Conservation (phyloP, 768 basidiomycete species). For the Leccinum sublutescens region DNA sequence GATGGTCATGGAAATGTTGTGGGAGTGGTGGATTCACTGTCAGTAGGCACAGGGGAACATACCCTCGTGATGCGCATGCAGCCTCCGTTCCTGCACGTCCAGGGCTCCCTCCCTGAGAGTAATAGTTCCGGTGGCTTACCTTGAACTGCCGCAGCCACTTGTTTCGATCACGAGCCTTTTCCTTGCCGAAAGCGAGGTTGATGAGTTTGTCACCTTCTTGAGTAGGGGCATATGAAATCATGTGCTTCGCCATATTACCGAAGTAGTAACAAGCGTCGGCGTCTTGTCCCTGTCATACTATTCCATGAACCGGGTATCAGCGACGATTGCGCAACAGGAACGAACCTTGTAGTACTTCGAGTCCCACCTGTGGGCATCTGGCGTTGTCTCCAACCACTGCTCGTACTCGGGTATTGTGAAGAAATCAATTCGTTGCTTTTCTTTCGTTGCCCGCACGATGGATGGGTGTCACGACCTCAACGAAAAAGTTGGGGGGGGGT, state of each 20-base stretch:
- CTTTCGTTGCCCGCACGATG: slow-evolving; percentile 68
- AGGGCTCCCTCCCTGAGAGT: no score
- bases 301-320: slow-evolving; percentile 2
- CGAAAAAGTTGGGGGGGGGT: slow-evolving; percentile 78
- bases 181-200: slow-evolving; percentile 99
- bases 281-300: slow-evolving; percentile 38
- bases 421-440: slow-evolving; percentile 77
- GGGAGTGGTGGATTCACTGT: neutral
- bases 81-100: no score
- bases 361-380: slow-evolving; percentile 77
- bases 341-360: slow-evolving; percentile 96
- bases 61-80: no score
- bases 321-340: neutral
- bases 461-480: slow-evolving; percentile 98
- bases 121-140: slow-evolving; percentile 38
- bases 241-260: slow-evolving; percentile 86
- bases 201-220: slow-evolving; percentile 87
- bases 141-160: slow-evolving; percentile 96
- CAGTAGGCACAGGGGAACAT: no score
- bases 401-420: slow-evolving; percentile 98
- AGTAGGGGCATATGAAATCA: slow-evolving; percentile 85
- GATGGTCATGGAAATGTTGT: no score
- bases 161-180: slow-evolving; percentile 97
- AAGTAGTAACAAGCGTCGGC: slow-evolving; percentile 81
- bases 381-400: slow-evolving; percentile 80